Conservation (phyloP, 116 monocot genomes). For the Thalassia testudinum region DNA sequence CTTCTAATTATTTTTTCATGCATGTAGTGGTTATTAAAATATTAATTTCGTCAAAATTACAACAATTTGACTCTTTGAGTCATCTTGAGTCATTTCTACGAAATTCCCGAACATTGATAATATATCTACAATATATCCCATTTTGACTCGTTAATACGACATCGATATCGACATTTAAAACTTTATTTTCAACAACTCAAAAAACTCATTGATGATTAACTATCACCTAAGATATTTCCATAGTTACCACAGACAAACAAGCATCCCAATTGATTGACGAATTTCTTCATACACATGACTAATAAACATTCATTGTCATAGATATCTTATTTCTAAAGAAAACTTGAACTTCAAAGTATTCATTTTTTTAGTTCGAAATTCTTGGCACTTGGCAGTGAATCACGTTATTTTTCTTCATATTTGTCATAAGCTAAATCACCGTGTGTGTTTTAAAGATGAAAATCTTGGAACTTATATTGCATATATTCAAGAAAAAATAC, state of each 20-base stretch:
- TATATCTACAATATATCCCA: no score
- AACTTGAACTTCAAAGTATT: background rate
- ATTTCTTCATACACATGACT: background rate
- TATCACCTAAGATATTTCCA: no score
- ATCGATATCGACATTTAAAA: no score
- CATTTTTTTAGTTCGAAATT: background rate
- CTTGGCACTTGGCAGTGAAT: background rate
- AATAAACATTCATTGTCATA: background rate
- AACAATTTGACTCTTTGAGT: no score
- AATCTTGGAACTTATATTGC: no score
- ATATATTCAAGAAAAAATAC: no score
- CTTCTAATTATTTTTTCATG: no score
- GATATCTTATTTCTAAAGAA: background rate
- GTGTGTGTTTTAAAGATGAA: background rate
- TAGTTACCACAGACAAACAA: no score
- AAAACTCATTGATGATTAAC: background rate
- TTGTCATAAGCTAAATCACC: background rate
- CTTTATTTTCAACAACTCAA: background rate
- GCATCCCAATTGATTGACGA: background rate
- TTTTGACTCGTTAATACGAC: no score
- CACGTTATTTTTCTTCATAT: background rate
- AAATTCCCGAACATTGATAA: background rate
- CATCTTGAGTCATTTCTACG: background rate
- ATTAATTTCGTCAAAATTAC: no score
- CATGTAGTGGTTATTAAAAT: no score